Base-by-base conservation (phyloP, 2,329 filamentous ascomycete genomes). In the Raffaelea albimanens region DNA sequence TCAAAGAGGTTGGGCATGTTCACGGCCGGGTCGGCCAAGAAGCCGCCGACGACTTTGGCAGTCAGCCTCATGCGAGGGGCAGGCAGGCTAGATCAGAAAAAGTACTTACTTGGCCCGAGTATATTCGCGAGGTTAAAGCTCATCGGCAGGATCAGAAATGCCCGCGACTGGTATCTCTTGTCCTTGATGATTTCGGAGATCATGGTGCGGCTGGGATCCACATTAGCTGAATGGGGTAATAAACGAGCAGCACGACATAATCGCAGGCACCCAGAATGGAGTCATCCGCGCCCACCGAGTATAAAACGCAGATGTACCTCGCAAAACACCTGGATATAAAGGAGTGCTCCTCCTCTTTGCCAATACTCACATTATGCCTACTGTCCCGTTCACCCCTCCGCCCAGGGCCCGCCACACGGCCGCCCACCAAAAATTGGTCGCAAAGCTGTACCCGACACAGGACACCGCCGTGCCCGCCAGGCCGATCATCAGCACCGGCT, bases 391-490 rank as follows among this genome's bases (percentile, higher is more conserved):
- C 33, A 72, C 62, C 4, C 62, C 67, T 22, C 85, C 85, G 1
- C 83, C 84, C 33, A 85, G 59, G 11, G 71, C 73, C 5, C 85
- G 69, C 67, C 84, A 89, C 41, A 80, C 70, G 1, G 83, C 73
- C 0, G 83, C 83, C 59, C 71, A 67, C 14, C 66, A 68, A 57
- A 88, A 87, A 4, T 70, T 81, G 23, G 68, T 74, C 4, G 82
- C 80, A 58, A 89, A 88, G 0, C 83, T 85, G 58, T 87, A 86
- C 0, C 85, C 85, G 16, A 89, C 56, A 52, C 77, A 81, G 5
- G 82, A 82, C 11, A 86, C 60, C 46, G 76, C 75, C 0, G 83
- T 84, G 0, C 85, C 84, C 13, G 81, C 63, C 34, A 87, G 63
- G 0, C 85, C 85, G 44, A 87, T 72, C 19, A 87, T 66, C n/a